These are phyloP conservation scores for Phoma sp. DNA, from an alignment of 2,329 filamentous ascomycete species.

Conservation along the genomic window DNA sequence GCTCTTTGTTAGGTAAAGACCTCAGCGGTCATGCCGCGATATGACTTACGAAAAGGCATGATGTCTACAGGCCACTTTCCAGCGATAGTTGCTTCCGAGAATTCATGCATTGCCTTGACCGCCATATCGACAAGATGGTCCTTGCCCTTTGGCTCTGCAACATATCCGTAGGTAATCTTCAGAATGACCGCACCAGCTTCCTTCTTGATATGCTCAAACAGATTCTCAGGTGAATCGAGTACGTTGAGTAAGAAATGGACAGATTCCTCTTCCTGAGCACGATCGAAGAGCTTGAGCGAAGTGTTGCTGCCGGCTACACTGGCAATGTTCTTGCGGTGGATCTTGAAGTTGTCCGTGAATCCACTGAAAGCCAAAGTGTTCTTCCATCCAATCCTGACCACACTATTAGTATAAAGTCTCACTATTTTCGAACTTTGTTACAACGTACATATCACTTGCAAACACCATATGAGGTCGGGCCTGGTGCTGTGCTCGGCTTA, in stretches of 20 bases:
- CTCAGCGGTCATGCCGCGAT: background rate
- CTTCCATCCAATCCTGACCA: constrained; percentile 34
- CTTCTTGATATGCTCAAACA: constrained; percentile 37
- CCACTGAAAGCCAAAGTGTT: constrained; percentile 28
- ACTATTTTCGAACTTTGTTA: background rate
- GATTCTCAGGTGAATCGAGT: constrained; percentile 24
- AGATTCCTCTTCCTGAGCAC: constrained; percentile 36
- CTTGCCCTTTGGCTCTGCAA: constrained; percentile 44
- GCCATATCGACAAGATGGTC: constrained; percentile 56
- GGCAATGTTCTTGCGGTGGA: constrained; percentile 34
- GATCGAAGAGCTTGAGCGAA: constrained; percentile 32
- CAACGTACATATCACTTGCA: constrained; percentile 31
- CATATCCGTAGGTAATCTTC: constrained; percentile 51
- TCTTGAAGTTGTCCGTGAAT: constrained; percentile 30
- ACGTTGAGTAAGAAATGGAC: constrained; percentile 37
- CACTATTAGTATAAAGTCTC: background rate
- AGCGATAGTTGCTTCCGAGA: constrained; percentile 50
- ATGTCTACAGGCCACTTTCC: constrained; percentile 56
- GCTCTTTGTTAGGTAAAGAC: background rate
- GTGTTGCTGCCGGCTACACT: constrained; percentile 32
- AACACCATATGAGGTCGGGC: constrained; percentile 33
- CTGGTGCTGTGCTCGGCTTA: constrained; percentile 28
- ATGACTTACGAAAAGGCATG: constrained; percentile 49
- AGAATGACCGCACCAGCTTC: constrained; percentile 38
- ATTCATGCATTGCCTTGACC: constrained; percentile 49